phyloP scores from a whole-genome alignment of 148 eudicot genomes.

The Amaranthus hypochondriacus region DNA sequence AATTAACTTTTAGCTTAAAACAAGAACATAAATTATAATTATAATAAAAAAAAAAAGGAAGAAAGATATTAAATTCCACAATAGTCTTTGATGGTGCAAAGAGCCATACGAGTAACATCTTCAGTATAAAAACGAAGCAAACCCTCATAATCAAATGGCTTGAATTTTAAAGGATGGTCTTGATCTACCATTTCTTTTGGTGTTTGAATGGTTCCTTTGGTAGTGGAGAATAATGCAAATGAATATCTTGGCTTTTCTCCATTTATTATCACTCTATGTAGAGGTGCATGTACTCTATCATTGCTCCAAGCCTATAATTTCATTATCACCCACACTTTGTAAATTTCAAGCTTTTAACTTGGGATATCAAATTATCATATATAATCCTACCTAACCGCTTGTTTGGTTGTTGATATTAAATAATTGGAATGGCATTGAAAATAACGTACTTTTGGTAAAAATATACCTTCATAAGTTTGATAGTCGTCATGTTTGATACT shows the following conservation, averaged over 20 bases:
- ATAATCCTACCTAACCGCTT: too few relatives aligned
- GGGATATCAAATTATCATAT: conserved; percentile 4
- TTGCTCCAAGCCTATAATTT: conserved; percentile 68
- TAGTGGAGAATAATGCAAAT: conserved; percentile 38
- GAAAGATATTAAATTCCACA: conserved; percentile 18
- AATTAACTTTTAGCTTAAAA: background rate
- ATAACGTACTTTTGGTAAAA: too few relatives aligned
- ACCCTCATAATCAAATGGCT: conserved; percentile 42
- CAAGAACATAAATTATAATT: too few relatives aligned
- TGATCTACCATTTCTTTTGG: conserved; percentile 53
- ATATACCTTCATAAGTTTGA: too few relatives aligned
- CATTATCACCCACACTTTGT: background rate
- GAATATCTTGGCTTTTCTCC: conserved; percentile 50
- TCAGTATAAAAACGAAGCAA: conserved; percentile 39
- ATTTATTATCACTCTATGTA: conserved; percentile 49
- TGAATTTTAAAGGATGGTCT: conserved; percentile 43
- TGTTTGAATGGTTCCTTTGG: conserved; percentile 27
- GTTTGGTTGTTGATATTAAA: too few relatives aligned
- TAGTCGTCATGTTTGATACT: too few relatives aligned
- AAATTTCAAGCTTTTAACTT: background rate
- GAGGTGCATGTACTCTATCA: conserved; percentile 47
- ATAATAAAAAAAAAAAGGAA: too few relatives aligned
- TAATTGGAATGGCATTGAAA: too few relatives aligned
- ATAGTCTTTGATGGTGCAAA: conserved; percentile 35
- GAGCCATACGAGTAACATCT: conserved; percentile 27